Percentiles rank a stretch among this genome's conserved stretches.
These are phyloP conservation scores for Tulasnella sp. DNA, from an alignment of 768 basidiomycete species.

Conservation along the genomic window DNA sequence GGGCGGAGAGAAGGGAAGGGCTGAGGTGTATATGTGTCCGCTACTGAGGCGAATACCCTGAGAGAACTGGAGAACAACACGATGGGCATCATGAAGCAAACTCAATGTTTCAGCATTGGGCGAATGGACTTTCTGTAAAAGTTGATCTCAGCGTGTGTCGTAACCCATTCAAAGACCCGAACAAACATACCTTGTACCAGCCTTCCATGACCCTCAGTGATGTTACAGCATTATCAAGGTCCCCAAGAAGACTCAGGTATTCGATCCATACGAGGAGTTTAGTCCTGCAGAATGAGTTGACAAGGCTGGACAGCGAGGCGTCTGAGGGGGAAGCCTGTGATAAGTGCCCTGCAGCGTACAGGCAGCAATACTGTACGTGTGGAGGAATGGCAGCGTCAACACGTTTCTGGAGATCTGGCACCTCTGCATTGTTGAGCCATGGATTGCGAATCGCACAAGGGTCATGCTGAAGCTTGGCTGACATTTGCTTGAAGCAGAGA, in stretches of 20 bases:
- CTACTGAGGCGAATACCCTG: not conserved
- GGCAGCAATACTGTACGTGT: not conserved
- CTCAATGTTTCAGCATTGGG: not conserved
- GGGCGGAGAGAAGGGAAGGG: not conserved
- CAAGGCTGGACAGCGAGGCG: not conserved
- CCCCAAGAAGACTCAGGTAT: not conserved
- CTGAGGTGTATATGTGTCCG: not conserved
- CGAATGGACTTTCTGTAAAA: not conserved
- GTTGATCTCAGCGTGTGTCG: not conserved
- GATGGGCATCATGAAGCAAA: not conserved
- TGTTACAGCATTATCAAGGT: not conserved
- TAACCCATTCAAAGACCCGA: not conserved
- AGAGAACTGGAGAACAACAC: not conserved
- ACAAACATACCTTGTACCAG: not conserved
- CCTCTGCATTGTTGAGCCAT: not conserved
- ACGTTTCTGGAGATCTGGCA: not conserved
- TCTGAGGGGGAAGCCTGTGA: not conserved
- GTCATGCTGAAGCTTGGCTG: not conserved
- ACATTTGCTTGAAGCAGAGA: not conserved
- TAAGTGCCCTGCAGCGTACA: not conserved
- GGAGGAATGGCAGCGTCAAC: not conserved
- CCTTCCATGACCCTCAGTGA: not conserved
- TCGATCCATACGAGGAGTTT: conserved; percentile 6
- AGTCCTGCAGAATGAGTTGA: not conserved
- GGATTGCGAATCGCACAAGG: not conserved